Percentiles rank a stretch among this genome's conserved stretches.
Evolutionary conservation across 2,329 filamentous ascomycete species (phyloP).

Genomic region (Emmonsia crescens): DNA sequence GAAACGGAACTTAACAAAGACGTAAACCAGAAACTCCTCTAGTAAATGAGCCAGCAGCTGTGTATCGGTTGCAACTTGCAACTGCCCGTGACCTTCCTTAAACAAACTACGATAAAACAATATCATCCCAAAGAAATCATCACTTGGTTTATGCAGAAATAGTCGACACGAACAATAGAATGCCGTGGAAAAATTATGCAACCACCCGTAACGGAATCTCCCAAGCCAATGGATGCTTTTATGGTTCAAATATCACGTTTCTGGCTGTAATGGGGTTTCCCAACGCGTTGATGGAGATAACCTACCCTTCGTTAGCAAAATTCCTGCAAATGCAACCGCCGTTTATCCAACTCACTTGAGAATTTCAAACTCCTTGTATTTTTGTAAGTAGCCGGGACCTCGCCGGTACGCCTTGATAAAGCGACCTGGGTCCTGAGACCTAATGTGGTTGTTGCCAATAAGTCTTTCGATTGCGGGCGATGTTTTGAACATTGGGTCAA

Average conservation of each 20-base stretch:
- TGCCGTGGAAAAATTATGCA: background rate
- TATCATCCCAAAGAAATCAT: background rate
- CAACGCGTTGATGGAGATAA: background rate
- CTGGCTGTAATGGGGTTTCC: background rate
- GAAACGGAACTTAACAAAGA: background rate
- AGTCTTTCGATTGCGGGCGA: conserved; percentile 52
- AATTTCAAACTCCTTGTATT: conserved; percentile 68
- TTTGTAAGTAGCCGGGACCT: conserved; percentile 54
- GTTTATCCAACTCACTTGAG: conserved; percentile 44
- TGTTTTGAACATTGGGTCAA: conserved; percentile 75
- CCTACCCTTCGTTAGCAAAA: background rate
- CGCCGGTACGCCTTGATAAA: conserved; percentile 65
- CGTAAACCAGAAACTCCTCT: background rate
- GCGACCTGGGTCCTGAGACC: conserved; percentile 38
- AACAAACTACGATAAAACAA: background rate
- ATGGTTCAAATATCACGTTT: background rate
- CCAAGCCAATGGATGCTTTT: background rate
- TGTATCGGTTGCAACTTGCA: background rate
- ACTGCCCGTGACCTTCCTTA: background rate
- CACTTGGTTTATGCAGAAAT: background rate
- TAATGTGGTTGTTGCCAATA: conserved; percentile 32
- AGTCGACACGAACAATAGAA: background rate
- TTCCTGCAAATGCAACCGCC: background rate
- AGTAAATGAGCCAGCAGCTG: background rate
- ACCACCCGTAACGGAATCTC: background rate